phyloP scores from a whole-genome alignment of 192 early-diverging fungal genomes.

The Backusella circina region DNA sequence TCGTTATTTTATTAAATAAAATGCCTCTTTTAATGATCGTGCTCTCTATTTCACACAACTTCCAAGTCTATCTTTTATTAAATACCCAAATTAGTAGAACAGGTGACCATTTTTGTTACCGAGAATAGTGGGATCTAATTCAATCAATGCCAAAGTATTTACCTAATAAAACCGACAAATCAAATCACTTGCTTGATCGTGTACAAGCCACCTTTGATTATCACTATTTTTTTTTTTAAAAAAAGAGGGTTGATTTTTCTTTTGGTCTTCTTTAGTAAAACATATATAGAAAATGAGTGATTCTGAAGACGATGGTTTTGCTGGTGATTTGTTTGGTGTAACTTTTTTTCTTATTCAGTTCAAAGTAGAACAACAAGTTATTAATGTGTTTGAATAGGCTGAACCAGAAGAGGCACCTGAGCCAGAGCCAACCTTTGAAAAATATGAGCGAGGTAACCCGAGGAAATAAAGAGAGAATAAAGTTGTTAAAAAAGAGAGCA shows the following conservation, averaged over 20 bases:
- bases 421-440: slow-evolving; percentile 52
- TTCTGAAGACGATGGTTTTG: slow-evolving; percentile 30
- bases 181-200: not conserved
- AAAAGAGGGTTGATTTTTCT: not conserved
- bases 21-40: too few species aligned
- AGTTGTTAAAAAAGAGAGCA: not conserved
- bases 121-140: too few species aligned
- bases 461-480: not conserved
- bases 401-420: slow-evolving; percentile 36
- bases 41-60: too few species aligned
- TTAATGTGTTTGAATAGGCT: not conserved
- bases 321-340: slow-evolving; percentile 35
- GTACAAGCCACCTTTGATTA: not conserved
- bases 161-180: not conserved
- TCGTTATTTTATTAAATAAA: too few species aligned
- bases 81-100: too few species aligned
- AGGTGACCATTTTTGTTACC: too few species aligned
- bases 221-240: not conserved
- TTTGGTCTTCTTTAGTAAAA: not conserved
- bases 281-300: not conserved
- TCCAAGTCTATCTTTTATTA: too few species aligned
- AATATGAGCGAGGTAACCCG: slow-evolving; percentile 40
- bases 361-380: not conserved
- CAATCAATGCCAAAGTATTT: not conserved
- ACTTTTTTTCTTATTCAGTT: not conserved